These are phyloP conservation scores for Trichoderma sp. DNA, from an alignment of 2,329 filamentous ascomycete species.

Conservation along the genomic window DNA sequence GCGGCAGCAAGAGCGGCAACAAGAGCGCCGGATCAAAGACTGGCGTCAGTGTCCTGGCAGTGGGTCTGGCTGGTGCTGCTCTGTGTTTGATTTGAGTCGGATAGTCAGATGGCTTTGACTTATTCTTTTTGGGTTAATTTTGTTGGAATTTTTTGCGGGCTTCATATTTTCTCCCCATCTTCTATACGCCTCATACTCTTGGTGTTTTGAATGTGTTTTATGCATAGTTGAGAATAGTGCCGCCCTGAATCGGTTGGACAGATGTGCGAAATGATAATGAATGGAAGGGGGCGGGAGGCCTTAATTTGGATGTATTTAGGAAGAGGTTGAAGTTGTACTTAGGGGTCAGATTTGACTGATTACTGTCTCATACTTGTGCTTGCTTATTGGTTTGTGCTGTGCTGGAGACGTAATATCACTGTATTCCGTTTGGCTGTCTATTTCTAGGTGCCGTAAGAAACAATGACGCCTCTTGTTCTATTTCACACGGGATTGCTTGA, in stretches of 20 bases:
- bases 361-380: not conserved
- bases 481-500: not conserved
- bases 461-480: not conserved
- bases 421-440: not conserved
- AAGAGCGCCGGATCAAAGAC: slow-evolving; percentile 37
- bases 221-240: not conserved
- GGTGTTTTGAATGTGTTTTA: slow-evolving; percentile 11
- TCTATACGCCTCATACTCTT: not conserved
- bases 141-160: not conserved
- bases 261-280: slow-evolving; percentile 19
- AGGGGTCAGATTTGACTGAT: not conserved
- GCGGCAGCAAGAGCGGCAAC: slow-evolving; percentile 35
- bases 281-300: not conserved
- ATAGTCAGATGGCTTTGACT: not conserved
- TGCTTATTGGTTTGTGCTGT: not conserved
- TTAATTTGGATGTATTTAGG: not conserved
- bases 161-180: not conserved
- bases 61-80: slow-evolving; percentile 40
- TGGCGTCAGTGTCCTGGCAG: slow-evolving; percentile 40
- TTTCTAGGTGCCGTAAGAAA: not conserved
- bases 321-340: not conserved
- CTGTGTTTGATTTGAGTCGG: slow-evolving; percentile 35
- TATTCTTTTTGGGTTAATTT: not conserved
- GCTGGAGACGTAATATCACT: not conserved
- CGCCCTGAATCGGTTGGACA: not conserved